A percentile compares a stretch with the other conserved stretches of the same genome.
phyloP scores from a whole-genome alignment of 2,329 filamentous ascomycete species.

The Ophidiomyces ophidiicola region DNA sequence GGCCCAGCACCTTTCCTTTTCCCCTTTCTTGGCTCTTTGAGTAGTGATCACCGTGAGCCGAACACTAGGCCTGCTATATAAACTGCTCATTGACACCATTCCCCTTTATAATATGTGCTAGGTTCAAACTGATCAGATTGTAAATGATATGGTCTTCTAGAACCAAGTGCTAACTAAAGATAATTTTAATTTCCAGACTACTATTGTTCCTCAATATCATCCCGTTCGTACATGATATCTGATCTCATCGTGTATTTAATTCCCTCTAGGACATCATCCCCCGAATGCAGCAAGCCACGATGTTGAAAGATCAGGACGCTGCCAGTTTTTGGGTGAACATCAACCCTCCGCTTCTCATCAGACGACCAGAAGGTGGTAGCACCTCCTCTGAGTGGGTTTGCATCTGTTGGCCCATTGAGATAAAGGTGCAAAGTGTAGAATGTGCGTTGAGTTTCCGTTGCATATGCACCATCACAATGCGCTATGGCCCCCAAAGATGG shows the following conservation, averaged over 20 bases:
- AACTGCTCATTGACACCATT: too few species aligned
- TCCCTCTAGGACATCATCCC: conserved; percentile 43
- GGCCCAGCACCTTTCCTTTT: too few species aligned
- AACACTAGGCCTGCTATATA: too few species aligned
- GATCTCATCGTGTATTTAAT: conserved; percentile 33
- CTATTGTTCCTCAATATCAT: neutral
- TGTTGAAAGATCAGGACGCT: conserved; percentile 48
- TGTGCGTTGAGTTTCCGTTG: conserved; percentile 37
- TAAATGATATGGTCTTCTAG: too few species aligned
- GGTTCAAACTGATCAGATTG: too few species aligned
- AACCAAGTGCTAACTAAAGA: too few species aligned
- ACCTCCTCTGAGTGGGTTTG: conserved; percentile 32
- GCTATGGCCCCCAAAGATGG: conserved; percentile 27
- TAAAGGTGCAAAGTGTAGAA: conserved; percentile 48
- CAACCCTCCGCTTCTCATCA: conserved; percentile 23
- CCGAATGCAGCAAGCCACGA: conserved; percentile 40
- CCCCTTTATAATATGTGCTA: too few species aligned
- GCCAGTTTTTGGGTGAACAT: conserved; percentile 41
- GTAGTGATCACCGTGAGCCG: too few species aligned
- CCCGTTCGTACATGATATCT: conserved; percentile 7
- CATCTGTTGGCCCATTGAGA: conserved; percentile 32
- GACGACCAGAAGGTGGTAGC: conserved; percentile 40
- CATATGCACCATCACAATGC: conserved; percentile 56
- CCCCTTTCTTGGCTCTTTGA: too few species aligned
- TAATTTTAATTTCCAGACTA: too few species aligned